Base-by-base conservation (phyloP, 352 stramenopile species). In the Phytophthora pini region DNA sequence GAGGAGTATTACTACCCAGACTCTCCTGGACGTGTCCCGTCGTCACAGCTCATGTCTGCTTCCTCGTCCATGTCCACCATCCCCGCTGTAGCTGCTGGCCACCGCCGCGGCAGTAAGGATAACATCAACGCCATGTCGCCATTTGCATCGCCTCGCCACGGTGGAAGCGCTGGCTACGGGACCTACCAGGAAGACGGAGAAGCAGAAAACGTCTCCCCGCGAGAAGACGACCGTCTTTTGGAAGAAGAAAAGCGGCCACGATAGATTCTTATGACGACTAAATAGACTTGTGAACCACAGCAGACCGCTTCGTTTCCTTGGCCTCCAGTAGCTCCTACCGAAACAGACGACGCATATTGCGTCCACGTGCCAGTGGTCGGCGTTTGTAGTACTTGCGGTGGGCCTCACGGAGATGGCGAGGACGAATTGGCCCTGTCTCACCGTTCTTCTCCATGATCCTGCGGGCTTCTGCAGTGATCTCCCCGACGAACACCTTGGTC, bases 371-470 rank as follows among this genome's bases (percentile, higher is more conserved):
- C 3, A 93, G 65, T 6, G 85, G 84, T 10, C 82, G 84, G 29
- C 84, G 81, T 48, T 88, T 88, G 72, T 95, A 95, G 64, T 94
- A 95, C 66, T 92, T 90, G 36, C 85, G 82, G 46, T 93, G 80
- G 5, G 85, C 87, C 62, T 95, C 85, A 39, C 85, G 80, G 17
- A 95, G 57, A 50, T 95, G 84, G 13, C 75, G 84, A n/a, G 82
- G 85, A 31, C 68, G 79, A 36, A 95, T 94, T 2, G 87, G 84
- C 1, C 87, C 87, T 0, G 74, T 89, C 65, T 95, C 83, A 22
- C 85, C 85, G 44, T 84, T 86, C 46, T 80, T 80, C 45, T 90
- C 85, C 87, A 95, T 95, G 49, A 94, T 90, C 15, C 72, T 74
- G 32, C 87, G 84, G 4, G 87, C 87, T 85, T 94, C 84, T 2